Conservation (phyloP, 805 yeast species). For the Saturnispora galanensis region DNA sequence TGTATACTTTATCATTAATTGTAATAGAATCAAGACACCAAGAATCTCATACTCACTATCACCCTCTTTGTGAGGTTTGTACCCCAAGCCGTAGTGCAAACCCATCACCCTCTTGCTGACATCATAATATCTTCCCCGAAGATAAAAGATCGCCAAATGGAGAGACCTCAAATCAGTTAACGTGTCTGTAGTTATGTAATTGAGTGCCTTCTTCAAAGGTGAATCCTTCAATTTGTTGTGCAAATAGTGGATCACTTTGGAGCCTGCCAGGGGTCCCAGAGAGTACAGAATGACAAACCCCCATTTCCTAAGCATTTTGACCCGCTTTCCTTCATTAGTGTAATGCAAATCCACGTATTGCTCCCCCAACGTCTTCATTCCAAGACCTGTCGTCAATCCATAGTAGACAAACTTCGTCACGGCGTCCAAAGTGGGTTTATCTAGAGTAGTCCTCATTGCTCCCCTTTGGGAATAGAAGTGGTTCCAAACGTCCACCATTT, state of each 20-base stretch:
- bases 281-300: conserved; percentile 55
- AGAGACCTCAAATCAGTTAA: conserved; percentile 49
- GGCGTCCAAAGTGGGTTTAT: conserved; percentile 52
- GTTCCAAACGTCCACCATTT: conserved; percentile 48
- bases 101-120: conserved; percentile 71
- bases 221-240: background rate
- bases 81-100: conserved; percentile 68
- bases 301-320: conserved; percentile 34
- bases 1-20: conserved; percentile 37
- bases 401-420: conserved; percentile 54
- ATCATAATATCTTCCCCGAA: conserved; percentile 73
- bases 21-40: conserved; percentile 52
- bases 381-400: conserved; percentile 63
- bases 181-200: conserved; percentile 32
- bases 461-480: conserved; percentile 49
- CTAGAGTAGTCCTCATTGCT: conserved; percentile 32
- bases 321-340: conserved; percentile 26
- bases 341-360: conserved; percentile 81
- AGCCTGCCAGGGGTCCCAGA: conserved; percentile 47
- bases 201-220: conserved; percentile 10
- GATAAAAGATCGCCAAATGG: conserved; percentile 75
- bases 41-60: conserved; percentile 56
- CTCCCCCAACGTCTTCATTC: conserved; percentile 83
- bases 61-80: conserved; percentile 28
- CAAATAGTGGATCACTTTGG: conserved; percentile 18